These are phyloP conservation scores for Calonectria multiphialidica DNA, from an alignment of 2,329 filamentous ascomycete species.

Conservation along the genomic window DNA sequence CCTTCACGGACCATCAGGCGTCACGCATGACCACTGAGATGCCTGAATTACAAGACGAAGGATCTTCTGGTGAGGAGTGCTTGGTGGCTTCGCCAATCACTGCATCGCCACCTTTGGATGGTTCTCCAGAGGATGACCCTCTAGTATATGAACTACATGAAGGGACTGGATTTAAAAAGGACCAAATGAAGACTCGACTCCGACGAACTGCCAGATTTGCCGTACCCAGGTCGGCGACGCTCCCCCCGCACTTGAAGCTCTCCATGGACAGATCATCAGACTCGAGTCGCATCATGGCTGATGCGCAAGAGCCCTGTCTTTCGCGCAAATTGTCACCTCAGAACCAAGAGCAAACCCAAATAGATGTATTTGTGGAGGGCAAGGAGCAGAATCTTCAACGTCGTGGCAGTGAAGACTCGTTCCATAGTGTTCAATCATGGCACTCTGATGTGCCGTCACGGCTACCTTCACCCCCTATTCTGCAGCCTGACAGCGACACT, in stretches of 20 bases:
- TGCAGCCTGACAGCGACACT: slow-evolving; percentile 54
- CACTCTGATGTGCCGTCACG: slow-evolving; percentile 51
- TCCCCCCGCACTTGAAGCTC: slow-evolving; percentile 45
- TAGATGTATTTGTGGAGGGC: slow-evolving; percentile 3
- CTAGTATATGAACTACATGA: slow-evolving; percentile 46
- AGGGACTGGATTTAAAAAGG: slow-evolving; percentile 44
- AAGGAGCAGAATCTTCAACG: slow-evolving; percentile 23
- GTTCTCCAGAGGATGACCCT: slow-evolving; percentile 23
- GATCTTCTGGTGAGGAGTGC: not conserved
- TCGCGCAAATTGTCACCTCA: not conserved
- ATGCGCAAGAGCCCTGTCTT: slow-evolving; percentile 14
- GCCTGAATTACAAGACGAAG: slow-evolving; percentile 4
- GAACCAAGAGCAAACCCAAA: not conserved
- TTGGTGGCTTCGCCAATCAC: not conserved
- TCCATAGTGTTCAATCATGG: slow-evolving; percentile 67
- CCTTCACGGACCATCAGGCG: not conserved
- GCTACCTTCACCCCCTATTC: slow-evolving; percentile 59
- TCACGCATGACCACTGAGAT: not conserved
- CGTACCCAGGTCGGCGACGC: slow-evolving; percentile 42
- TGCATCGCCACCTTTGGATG: slow-evolving; percentile 21
- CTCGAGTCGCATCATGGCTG: slow-evolving; percentile 40
- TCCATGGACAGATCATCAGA: slow-evolving; percentile 34
- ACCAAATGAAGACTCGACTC: slow-evolving; percentile 46
- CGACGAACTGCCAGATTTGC: slow-evolving; percentile 47
- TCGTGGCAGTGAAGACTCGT: slow-evolving; percentile 58